These are phyloP conservation scores for Ganoderma boninense DNA, from an alignment of 1,284 basidiomycete species.

Conservation along the genomic window DNA sequence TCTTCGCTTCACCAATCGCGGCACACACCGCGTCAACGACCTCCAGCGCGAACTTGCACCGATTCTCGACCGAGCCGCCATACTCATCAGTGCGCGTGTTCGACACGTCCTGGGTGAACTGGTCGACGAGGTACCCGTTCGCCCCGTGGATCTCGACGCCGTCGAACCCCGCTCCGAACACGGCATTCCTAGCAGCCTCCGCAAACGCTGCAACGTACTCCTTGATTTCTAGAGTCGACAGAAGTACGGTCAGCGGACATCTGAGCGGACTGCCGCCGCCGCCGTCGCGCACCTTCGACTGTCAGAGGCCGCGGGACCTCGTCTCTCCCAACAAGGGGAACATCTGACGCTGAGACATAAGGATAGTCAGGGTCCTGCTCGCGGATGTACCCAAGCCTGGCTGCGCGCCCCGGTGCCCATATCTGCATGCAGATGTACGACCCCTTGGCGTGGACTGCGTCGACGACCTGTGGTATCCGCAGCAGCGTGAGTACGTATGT, in stretches of 20 bases:
- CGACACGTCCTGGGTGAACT: slow-evolving; percentile 51
- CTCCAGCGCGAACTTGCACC: slow-evolving; percentile 57
- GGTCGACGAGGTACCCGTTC: slow-evolving; percentile 52
- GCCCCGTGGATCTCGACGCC: slow-evolving; percentile 46
- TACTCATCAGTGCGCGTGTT: slow-evolving; percentile 69
- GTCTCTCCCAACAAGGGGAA: slow-evolving; percentile 25
- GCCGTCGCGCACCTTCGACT: neutral
- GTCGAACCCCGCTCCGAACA: slow-evolving; percentile 55
- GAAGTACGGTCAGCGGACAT: neutral
- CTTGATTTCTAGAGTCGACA: slow-evolving; percentile 45
- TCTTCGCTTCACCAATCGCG: slow-evolving; percentile 48
- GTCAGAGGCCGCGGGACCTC: neutral
- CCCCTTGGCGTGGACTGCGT: slow-evolving; percentile 43
- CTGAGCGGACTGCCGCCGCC: neutral
- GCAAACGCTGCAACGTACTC: slow-evolving; percentile 50
- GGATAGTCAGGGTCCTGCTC: slow-evolving; percentile 40
- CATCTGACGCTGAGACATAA: slow-evolving; percentile 51
- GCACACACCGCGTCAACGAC: slow-evolving; percentile 59
- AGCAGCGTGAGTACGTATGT: too few species aligned
- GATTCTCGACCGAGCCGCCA: slow-evolving; percentile 65
- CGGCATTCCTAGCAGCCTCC: slow-evolving; percentile 52
- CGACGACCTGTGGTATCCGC: slow-evolving; percentile 35
- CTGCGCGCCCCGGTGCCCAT: slow-evolving; percentile 55
- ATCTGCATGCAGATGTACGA: slow-evolving; percentile 56
- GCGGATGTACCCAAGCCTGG: slow-evolving; percentile 37